A percentile compares a stretch with the other conserved stretches of the same genome.
phyloP scores from a whole-genome alignment of 2,329 filamentous ascomycete genomes.

The Fusarium irregulare region DNA sequence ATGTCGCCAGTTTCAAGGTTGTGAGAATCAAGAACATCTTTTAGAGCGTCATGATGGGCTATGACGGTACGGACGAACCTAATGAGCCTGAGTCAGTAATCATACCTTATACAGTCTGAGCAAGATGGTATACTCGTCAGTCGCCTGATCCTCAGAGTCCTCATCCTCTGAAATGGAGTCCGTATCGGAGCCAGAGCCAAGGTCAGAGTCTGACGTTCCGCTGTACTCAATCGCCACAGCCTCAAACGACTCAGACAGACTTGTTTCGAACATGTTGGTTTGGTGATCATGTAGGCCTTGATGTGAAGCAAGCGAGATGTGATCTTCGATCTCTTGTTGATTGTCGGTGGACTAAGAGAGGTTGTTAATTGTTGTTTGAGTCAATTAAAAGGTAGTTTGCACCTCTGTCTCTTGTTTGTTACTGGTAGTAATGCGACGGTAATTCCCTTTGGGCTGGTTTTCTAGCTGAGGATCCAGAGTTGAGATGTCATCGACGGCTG shows the following conservation, averaged over 20 bases:
- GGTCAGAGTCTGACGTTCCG: constrained; percentile 40
- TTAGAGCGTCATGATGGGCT: constrained; percentile 20
- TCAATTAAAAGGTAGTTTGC: not conserved
- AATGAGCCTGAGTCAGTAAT: not conserved
- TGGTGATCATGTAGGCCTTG: constrained; percentile 15
- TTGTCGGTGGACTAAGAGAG: not conserved
- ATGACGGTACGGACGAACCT: constrained; percentile 34
- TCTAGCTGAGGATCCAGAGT: not conserved
- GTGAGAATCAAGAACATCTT: constrained; percentile 12
- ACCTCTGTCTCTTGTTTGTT: constrained; percentile 9
- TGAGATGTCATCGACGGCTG: constrained; percentile 5
- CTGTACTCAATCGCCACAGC: constrained; percentile 20
- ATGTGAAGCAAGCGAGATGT: not conserved
- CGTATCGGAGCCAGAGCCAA: constrained; percentile 32
- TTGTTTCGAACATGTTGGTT: not conserved
- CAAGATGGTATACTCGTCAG: constrained; percentile 33
- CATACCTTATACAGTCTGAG: not conserved
- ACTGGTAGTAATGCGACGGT: not conserved
- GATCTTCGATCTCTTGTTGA: not conserved
- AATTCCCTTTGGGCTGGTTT: not conserved
- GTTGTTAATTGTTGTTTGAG: not conserved
- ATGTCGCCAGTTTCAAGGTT: constrained; percentile 20
- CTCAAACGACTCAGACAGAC: constrained; percentile 5
- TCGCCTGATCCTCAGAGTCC: constrained; percentile 38
- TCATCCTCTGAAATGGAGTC: constrained; percentile 40